Base-by-base conservation (phyloP, 352 stramenopile genomes). In the Phytophthora melonis region DNA sequence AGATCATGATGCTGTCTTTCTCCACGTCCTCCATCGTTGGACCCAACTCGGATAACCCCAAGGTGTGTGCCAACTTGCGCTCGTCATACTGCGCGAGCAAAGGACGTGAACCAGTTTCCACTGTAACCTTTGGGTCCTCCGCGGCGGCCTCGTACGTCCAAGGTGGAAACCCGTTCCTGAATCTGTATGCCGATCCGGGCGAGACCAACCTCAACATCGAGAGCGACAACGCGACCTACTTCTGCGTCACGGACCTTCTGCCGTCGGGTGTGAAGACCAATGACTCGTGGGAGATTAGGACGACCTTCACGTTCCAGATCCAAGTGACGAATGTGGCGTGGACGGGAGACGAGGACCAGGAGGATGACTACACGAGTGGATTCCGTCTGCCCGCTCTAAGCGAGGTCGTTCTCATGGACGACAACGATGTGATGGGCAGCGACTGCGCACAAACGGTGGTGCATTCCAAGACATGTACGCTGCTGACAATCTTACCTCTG, bases 91-190 rank as follows among this genome's bases (percentile, higher is more conserved):
- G 88, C 54, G 71, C 65, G 8, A 80, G 66, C 43, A 92, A 89
- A 66, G 86, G 86, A 27, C 72, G 75, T 14, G 39, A 78, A 32
- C 63, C 87, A 3, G 80, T 58, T 5, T 78, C 82, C 14, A 92
- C 86, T 52, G 69, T 93, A n/a, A 79, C 60, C 7, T 92, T 93
- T 52, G 69, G 72, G 8, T 63, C 63, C 4, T 75, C 53, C 14
- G 59, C 82, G 6, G 74, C 43, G 36, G 88, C 83, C 2, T 82
- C 74, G 16, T 95, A 92, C 58, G 86, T 91, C 45, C 88, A 90
- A 68, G 87, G 86, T 32, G 87, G 88, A 30, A 95, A 95, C 53
- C 88, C 88, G 14, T 95, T 94, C 62, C 66, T 93, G 52, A 84
- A 89, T 43, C 66, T 91, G 14, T 93, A 95, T 59, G 77, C 73